These are phyloP conservation scores for Neonectria neomacrospora DNA, from an alignment of 2,329 filamentous ascomycete genomes.

Conservation along the genomic window DNA sequence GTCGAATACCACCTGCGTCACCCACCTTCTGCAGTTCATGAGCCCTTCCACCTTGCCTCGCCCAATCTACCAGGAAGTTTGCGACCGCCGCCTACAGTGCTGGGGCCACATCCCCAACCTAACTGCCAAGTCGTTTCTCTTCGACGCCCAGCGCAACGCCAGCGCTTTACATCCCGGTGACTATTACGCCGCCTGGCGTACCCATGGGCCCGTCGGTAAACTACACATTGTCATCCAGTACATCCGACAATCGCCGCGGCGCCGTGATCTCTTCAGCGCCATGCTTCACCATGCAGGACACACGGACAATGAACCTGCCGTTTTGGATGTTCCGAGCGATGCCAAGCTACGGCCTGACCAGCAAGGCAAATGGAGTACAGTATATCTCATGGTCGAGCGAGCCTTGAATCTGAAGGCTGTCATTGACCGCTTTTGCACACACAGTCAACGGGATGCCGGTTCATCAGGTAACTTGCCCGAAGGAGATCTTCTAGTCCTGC, in stretches of 20 bases:
- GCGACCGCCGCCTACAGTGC: not conserved
- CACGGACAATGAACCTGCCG: not conserved
- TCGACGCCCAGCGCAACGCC: not conserved
- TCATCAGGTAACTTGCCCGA: not conserved
- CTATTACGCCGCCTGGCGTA: not conserved
- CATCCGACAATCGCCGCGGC: not conserved
- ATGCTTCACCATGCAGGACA: not conserved
- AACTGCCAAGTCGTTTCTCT: not conserved
- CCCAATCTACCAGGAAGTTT: not conserved
- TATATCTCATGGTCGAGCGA: conserved; percentile 3
- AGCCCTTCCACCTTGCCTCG: not conserved
- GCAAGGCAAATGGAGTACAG: conserved; percentile 2
- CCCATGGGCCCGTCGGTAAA: not conserved
- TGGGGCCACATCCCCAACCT: not conserved
- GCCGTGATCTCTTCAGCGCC: not conserved
- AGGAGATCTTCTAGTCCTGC: not conserved
- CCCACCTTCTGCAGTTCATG: not conserved
- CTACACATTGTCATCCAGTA: not conserved
- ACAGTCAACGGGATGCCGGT: not conserved
- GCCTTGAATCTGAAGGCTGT: not conserved
- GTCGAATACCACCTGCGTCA: not conserved
- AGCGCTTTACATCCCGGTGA: not conserved
- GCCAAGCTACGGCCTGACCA: not conserved
- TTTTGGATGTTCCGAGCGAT: not conserved
- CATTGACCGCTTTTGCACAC: not conserved